Conservation (phyloP, 176 grass and related monocot genomes). For the Triticum monococcum region DNA sequence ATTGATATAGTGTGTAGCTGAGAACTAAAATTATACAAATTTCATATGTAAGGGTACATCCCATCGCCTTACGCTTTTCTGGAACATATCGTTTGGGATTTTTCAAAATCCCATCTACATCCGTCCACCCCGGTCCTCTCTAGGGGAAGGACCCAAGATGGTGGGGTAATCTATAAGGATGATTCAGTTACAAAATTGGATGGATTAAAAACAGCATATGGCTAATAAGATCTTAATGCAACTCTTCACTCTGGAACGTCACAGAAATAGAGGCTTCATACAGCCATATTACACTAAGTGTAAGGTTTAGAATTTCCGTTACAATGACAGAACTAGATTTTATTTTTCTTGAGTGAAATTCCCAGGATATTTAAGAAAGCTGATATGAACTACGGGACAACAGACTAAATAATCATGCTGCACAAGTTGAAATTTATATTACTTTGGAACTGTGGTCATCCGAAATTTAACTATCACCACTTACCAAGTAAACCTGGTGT, state of each 20-base stretch:
- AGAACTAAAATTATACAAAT: background rate
- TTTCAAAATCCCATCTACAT: background rate
- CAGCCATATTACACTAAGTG: background rate
- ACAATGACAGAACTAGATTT: background rate
- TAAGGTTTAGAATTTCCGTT: background rate
- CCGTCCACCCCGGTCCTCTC: background rate
- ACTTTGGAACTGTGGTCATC: background rate
- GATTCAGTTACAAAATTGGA: constrained; percentile 2
- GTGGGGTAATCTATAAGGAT: constrained; percentile 7
- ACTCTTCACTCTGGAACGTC: background rate
- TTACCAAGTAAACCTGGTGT: constrained; percentile 3
- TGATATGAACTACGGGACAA: background rate
- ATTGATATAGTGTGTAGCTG: constrained; percentile 1
- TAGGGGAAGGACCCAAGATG: background rate
- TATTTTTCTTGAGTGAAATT: background rate
- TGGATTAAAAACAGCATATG: background rate
- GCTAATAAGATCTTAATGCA: background rate
- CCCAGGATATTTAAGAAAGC: background rate
- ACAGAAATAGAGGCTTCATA: background rate
- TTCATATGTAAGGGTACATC: background rate
- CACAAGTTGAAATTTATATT: background rate
- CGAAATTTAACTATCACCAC: constrained; percentile 15
- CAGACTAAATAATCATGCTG: constrained; percentile 16
- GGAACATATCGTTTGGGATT: background rate
- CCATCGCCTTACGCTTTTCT: background rate